Conservation (phyloP, 768 basidiomycete species). For the Lactarius indigo region DNA sequence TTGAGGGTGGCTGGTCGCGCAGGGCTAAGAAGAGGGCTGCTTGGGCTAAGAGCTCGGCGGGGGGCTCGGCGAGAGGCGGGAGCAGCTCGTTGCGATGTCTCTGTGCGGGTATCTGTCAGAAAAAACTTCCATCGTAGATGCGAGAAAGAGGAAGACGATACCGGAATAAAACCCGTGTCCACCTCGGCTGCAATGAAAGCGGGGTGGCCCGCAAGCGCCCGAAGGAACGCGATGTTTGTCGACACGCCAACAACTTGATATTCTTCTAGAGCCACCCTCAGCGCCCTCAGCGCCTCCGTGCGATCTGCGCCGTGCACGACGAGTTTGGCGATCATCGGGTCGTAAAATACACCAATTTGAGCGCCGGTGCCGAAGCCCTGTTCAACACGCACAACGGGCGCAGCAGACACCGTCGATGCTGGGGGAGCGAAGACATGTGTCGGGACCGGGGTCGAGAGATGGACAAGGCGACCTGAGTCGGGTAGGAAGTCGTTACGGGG, state of each 20-base stretch:
- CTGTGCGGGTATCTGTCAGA: conserved; percentile 37
- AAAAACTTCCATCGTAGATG: background rate
- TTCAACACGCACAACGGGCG: conserved; percentile 76
- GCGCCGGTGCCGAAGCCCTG: conserved; percentile 82
- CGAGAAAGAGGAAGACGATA: conserved; percentile 33
- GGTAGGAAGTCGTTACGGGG: conserved; percentile 92
- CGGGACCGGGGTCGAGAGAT: conserved; percentile 75
- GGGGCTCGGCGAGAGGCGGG: conserved; percentile 56
- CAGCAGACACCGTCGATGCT: conserved; percentile 32
- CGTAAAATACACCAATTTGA: conserved; percentile 84
- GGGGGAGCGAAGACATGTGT: conserved; percentile 63
- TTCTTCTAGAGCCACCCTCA: conserved; percentile 78
- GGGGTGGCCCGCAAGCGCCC: conserved; percentile 68
- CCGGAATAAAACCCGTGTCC: conserved; percentile 90
- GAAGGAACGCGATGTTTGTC: conserved; percentile 88
- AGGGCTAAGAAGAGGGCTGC: conserved; percentile 74
- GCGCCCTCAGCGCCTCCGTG: conserved; percentile 75
- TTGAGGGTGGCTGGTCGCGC: conserved; percentile 47
- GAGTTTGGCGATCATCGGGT: conserved; percentile 90
- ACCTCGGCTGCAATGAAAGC: conserved; percentile 77
- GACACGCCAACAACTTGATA: conserved; percentile 90
- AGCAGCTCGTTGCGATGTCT: conserved; percentile 85
- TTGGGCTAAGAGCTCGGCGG: conserved; percentile 65
- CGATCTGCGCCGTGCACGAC: conserved; percentile 85
- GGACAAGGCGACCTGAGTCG: conserved; percentile 78